phyloP scores from a whole-genome alignment of 164 flowering plant species.

The Saururus chinensis region DNA sequence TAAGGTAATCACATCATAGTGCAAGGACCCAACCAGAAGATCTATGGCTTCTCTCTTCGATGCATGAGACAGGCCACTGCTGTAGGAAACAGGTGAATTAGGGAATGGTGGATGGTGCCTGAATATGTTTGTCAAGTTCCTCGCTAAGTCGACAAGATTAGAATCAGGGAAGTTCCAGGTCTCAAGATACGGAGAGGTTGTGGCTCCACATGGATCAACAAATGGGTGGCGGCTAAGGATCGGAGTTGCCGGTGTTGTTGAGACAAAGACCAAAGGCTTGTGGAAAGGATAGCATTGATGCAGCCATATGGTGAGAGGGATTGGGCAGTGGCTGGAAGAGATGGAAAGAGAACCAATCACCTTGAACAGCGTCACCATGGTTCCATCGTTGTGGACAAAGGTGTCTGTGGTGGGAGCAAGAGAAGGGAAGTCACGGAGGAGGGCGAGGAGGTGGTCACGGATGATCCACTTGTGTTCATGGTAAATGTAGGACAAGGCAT shows the following conservation, averaged over 20 bases:
- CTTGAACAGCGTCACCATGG: slow-evolving; percentile 29
- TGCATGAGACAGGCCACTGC: slow-evolving; percentile 17
- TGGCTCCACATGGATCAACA: slow-evolving; percentile 33
- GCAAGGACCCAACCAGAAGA: slow-evolving; percentile 23
- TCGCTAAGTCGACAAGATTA: slow-evolving; percentile 29
- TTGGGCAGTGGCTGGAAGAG: slow-evolving; percentile 9
- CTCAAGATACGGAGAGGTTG: slow-evolving; percentile 21
- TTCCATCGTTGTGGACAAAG: slow-evolving; percentile 34
- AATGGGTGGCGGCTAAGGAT: slow-evolving; percentile 34
- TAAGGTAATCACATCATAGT: slow-evolving; percentile 25
- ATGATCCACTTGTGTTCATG: slow-evolving; percentile 1
- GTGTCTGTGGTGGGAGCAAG: background rate
- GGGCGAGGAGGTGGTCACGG: slow-evolving; percentile 2
- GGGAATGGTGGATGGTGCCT: slow-evolving; percentile 28
- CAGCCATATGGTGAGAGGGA: slow-evolving; percentile 45
- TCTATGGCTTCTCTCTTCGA: slow-evolving; percentile 42
- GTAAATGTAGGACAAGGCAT: slow-evolving; percentile 1
- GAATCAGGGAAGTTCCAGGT: slow-evolving; percentile 29
- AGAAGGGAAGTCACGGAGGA: background rate
- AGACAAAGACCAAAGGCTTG: slow-evolving; percentile 35
- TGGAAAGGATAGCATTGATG: slow-evolving; percentile 41
- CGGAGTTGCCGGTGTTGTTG: slow-evolving; percentile 4
- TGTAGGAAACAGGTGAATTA: background rate
- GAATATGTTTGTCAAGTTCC: slow-evolving; percentile 29
- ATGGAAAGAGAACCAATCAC: slow-evolving; percentile 25